phyloP scores from a whole-genome alignment of 768 basidiomycete species.

The Melanogaster broomeanus region DNA sequence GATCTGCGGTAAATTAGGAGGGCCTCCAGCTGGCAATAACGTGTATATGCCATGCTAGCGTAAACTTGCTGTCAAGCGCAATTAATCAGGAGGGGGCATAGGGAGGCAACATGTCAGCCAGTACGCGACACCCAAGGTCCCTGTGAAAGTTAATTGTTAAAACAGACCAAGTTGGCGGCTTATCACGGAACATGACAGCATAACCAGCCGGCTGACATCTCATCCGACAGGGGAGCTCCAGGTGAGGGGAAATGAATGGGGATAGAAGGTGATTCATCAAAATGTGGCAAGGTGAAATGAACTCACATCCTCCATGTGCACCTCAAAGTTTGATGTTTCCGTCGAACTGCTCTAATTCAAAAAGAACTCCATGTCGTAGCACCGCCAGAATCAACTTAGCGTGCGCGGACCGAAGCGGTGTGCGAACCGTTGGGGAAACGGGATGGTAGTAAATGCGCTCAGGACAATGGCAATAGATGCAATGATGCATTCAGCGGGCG shows the following conservation, averaged over 20 bases:
- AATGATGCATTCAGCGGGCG: slow-evolving; percentile 87
- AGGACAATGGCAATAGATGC: slow-evolving; percentile 70
- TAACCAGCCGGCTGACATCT: too few relatives aligned
- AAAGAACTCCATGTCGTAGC: slow-evolving; percentile 63
- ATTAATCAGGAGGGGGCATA: too few relatives aligned
- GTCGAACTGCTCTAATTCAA: slow-evolving; percentile 67
- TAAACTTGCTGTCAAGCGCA: too few relatives aligned
- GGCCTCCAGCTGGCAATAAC: too few relatives aligned
- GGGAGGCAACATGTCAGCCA: too few relatives aligned
- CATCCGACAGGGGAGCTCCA: not conserved
- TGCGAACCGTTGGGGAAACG: slow-evolving; percentile 67
- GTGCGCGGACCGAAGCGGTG: slow-evolving; percentile 61
- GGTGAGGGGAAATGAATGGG: not conserved
- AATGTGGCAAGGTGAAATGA: not conserved
- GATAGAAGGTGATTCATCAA: not conserved
- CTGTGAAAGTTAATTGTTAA: too few relatives aligned
- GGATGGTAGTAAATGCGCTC: slow-evolving; percentile 56
- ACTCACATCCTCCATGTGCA: slow-evolving; percentile 85
- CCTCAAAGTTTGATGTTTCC: slow-evolving; percentile 86
- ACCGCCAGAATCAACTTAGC: slow-evolving; percentile 48
- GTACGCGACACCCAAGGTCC: too few relatives aligned
- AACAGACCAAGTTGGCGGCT: too few relatives aligned
- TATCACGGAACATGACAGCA: too few relatives aligned
- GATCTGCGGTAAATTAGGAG: too few relatives aligned
- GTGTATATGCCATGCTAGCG: too few relatives aligned